These are phyloP conservation scores for Scenedesmus sp. DNA, from an alignment of 163 green algal genomes.

Conservation along the genomic window DNA sequence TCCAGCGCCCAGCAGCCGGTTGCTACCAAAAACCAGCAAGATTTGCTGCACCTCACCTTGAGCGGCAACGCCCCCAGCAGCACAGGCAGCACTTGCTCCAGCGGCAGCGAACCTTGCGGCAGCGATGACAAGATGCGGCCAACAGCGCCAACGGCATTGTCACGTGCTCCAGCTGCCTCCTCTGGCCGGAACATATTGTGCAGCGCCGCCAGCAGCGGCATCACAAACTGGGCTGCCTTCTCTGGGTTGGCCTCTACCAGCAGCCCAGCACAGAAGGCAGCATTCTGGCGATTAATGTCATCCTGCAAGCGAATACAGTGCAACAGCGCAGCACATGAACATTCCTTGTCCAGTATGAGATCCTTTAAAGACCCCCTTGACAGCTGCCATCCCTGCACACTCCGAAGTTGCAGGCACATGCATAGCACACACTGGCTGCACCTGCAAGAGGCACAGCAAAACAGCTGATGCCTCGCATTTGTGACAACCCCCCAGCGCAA, in stretches of 20 bases:
- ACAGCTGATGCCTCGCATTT: too few species aligned
- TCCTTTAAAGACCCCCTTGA: too few species aligned
- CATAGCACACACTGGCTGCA: not conserved
- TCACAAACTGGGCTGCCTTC: conserved; percentile 26
- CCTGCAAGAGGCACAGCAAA: not conserved
- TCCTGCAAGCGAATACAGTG: conserved; percentile 50
- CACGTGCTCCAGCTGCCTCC: conserved; percentile 69
- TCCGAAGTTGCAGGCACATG: not conserved
- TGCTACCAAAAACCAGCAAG: too few species aligned
- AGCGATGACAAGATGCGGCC: conserved; percentile 69
- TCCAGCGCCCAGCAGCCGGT: too few species aligned
- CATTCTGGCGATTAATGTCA: conserved; percentile 81
- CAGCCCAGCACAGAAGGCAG: conserved; percentile 74
- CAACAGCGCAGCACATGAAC: not conserved
- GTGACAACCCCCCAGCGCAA: too few species aligned
- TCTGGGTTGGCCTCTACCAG: conserved; percentile 64
- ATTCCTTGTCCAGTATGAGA: too few species aligned
- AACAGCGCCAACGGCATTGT: conserved; percentile 82
- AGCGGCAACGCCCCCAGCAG: conserved; percentile 76
- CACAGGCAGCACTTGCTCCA: conserved; percentile 74
- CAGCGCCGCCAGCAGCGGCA: conserved; percentile 62
- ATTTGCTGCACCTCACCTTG: conserved; percentile 14
- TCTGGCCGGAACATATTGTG: conserved; percentile 54
- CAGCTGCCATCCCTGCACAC: not conserved
- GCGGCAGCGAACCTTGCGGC: conserved; percentile 49